Base-by-base conservation (phyloP, 352 stramenopile species). In the Globisporangium nodosum region DNA sequence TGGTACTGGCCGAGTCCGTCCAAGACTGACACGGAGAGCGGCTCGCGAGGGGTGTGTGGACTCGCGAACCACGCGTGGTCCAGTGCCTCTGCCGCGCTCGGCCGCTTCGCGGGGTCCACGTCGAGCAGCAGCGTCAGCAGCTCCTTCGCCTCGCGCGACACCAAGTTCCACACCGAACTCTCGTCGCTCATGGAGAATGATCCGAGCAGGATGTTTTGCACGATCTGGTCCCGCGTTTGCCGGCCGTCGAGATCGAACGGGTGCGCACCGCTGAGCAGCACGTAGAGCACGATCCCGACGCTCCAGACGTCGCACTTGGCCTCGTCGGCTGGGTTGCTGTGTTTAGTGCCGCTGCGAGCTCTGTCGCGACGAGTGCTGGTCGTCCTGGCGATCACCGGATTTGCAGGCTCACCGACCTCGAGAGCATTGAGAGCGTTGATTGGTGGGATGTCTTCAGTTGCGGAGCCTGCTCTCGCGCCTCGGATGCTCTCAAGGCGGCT, bases 251-350 rank as follows among this genome's bases (percentile, higher is more conserved):
- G 61, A 66, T 90, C 82, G 39, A 96, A 97, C 6, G 85, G 86
- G 37, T 90, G 84, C 0, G 73, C 71, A 1, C 74, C 85, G 24
- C 78, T 93, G 3, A 97, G 75, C n/a, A 96, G 54, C 49, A 96
- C 85, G 64, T 94, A 96, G 33, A 95, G 58, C 24, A 96, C 87
- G n/a, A 96, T 82, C 43, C 88, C 88, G 5, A 96, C 66, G 35
- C 78, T 93, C 88, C 88, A 97, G 49, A 96, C 68, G 57, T 97
- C 88, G 31, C 77, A 78, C 65, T 92, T 80, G 43, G 45, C 35
- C 31, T 45, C 53, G 20, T 40, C 31, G 2, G 45, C 49, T 46
- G 30, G 11, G 2, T 42, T 30, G 16, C 18, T 16, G 3, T 16
- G 7, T 1, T 13, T 27, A 3, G 15, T 20, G 15, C 16, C 11